Evolutionary conservation across 306 rosid genomes (phyloP), one percentile per base, ranked within the genome.

Genomic region (Potentilla sterilis): DNA sequence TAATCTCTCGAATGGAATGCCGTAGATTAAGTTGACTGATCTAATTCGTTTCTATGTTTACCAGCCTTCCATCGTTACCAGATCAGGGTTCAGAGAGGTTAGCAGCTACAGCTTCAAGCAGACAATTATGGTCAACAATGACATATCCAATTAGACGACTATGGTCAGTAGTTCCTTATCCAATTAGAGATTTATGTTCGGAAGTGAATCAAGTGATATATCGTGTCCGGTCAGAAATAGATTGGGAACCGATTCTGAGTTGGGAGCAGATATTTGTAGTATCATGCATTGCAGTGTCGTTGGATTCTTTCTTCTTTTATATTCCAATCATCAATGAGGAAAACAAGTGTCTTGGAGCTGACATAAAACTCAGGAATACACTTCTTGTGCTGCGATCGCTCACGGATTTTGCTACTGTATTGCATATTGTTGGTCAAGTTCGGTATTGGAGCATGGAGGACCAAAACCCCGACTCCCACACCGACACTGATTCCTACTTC

Each of bases 301-400:
- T 70, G 64, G 85, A 82, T 64, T 77, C 85, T 3, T 24, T 82
- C 76, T 82, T 82, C 79, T 69, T 82, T 41, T 82, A 82, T 66
- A 75, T 82, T 72, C 82, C 85, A 3, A 52, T 75, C 72, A 47
- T 82, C 19, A 8, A 74, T n/a, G 40, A 78, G 9, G 10, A 24
- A 3, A n/a, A 69, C 64, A 82, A 78, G 58, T 82, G 85, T 63
- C 77, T 78, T 63, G 67, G 74, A 69, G 42, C 63, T 69, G 86
- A 82, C 73, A 43, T 19, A 35, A 78, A 46, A 32, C 63, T 78
- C 75, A 70, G 66, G 74, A 69, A 13, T 7, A 44, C 74, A 12
- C 77, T 80, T 12, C 74, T 72, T 35, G 61, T 63, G 19, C 19
- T 74, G 57, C 67, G 82, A 43, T 82, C 82, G 34, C 7, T 78